Evolutionary conservation across 345 rosid genomes (phyloP), one percentile per base, ranked within the genome.

Genomic region (Populus ilicifolia): DNA sequence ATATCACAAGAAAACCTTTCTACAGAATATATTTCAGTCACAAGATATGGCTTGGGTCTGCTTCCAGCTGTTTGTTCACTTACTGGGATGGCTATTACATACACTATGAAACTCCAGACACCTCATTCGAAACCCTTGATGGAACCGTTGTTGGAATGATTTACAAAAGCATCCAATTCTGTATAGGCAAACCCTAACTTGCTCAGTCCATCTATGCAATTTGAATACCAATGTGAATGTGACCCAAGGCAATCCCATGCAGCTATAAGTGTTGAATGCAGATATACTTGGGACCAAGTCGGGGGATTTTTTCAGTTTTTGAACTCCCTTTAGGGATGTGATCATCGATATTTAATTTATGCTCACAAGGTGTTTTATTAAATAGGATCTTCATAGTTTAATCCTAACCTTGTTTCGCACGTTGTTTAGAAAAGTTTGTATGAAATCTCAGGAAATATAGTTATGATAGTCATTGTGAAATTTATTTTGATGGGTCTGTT

Each of bases 11-110:
- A 82, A 72, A 67, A 68, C 82, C 72, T 85, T 46, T 64, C 80
- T 3, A 36, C 36, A 13, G 67, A 27, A 20, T 46, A 83, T 84
- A 20, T 88, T 52, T 93, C 98, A 38, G 90, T 92, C 50, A 85
- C 98, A 29, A 88, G 99, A 85, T 87, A 84, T 27, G 99, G 99
- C 11, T 78, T 95, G 82, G 98, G 99, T 73, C 89, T 95, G 41
- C 85, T 95, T 67, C 99, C 97, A 0, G 98, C 97, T 8, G 75
- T 91, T 11, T 93, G 96, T 85, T 90, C 98, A 3, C 86, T 93
- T 54, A 38, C 87, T 0, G 98, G 94, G 69, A 93, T 92, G 23
- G 81, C 74, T 75, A 85, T 90, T 41, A 92, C 99, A 39, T 90
- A 81, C 80, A 85, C 91, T 68, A 93, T 95, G 97, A 84, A 92